These are phyloP conservation scores for Teunomyces stri DNA, from an alignment of 805 yeast genomes.

Conservation along the genomic window DNA sequence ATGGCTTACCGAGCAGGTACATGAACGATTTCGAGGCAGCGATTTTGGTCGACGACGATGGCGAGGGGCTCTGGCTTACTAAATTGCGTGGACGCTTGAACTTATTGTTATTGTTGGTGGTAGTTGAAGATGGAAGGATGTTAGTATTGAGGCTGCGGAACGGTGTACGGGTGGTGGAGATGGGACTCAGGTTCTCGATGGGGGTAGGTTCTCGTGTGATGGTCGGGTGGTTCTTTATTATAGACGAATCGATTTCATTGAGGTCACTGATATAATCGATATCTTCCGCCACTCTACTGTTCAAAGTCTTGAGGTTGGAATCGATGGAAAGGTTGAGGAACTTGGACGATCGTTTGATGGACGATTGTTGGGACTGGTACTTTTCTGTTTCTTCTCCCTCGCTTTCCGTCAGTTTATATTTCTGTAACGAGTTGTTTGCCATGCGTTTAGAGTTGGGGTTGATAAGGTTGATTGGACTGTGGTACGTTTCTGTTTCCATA, in stretches of 20 bases:
- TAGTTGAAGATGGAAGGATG: slow-evolving; percentile 9
- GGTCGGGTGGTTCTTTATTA: slow-evolving; percentile 7
- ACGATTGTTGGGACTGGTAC: slow-evolving; percentile 17
- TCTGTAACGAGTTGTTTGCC: slow-evolving; percentile 3
- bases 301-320: slow-evolving; percentile 14
- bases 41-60: slow-evolving; percentile 21
- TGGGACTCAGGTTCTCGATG: slow-evolving; percentile 11
- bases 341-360: slow-evolving; percentile 42
- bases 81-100: slow-evolving; percentile 45
- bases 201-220: slow-evolving; percentile 9
- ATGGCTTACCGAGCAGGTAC: slow-evolving; percentile 9
- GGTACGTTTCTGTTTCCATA: slow-evolving; percentile 3
- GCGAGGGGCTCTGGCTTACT: slow-evolving; percentile 45
- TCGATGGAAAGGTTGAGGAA: slow-evolving; percentile 41
- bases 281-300: slow-evolving; percentile 13
- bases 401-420: slow-evolving; percentile 5
- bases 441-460: background rate
- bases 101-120: slow-evolving; percentile 32
- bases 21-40: slow-evolving; percentile 8
- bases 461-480: background rate
- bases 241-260: slow-evolving; percentile 23
- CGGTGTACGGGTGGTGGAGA: slow-evolving; percentile 8
- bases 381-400: slow-evolving; percentile 10
- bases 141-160: background rate
- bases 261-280: slow-evolving; percentile 23